phyloP scores from a whole-genome alignment of 2,329 filamentous ascomycete genomes.

The Aureobasidium melanogenum region DNA sequence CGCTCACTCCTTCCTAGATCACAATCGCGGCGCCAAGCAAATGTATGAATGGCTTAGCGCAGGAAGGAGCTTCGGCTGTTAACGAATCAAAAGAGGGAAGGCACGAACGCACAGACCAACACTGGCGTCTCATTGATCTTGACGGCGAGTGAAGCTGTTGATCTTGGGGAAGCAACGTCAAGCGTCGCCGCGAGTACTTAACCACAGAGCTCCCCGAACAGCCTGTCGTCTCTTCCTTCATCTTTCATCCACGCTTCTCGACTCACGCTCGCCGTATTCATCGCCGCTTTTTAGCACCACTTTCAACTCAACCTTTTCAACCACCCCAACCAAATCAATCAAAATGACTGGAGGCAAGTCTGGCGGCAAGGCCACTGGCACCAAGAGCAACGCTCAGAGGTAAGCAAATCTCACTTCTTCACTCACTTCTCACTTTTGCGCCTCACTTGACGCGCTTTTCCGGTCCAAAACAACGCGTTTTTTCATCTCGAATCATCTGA shows the following conservation, averaged over 20 bases:
- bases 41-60: too few species aligned
- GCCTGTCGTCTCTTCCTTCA: constrained; percentile 24
- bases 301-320: constrained; percentile 19
- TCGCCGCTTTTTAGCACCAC: constrained; percentile 19
- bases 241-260: constrained; percentile 28
- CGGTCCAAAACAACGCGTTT: constrained; percentile 23
- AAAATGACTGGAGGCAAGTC: constrained; percentile 99
- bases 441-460: constrained; percentile 35
- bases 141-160: background rate
- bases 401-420: constrained; percentile 47
- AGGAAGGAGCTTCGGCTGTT: background rate
- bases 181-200: constrained; percentile 10
- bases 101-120: background rate
- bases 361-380: constrained; percentile 97
- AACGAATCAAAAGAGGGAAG: background rate
- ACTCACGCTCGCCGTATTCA: constrained; percentile 21
- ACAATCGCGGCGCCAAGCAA: too few species aligned
- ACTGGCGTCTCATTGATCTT: background rate
- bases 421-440: constrained; percentile 15
- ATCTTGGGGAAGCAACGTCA: constrained; percentile 10
- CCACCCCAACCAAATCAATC: constrained; percentile 40
- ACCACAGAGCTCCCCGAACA: constrained; percentile 12
- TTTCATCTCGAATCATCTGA: constrained; percentile 13
- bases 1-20: background rate
- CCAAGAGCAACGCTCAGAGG: constrained; percentile 96